Evolutionary conservation across 2,329 filamentous ascomycete species (phyloP), one percentile per base, ranked within the genome.

Genomic region (Hypoxylon sp.): DNA sequence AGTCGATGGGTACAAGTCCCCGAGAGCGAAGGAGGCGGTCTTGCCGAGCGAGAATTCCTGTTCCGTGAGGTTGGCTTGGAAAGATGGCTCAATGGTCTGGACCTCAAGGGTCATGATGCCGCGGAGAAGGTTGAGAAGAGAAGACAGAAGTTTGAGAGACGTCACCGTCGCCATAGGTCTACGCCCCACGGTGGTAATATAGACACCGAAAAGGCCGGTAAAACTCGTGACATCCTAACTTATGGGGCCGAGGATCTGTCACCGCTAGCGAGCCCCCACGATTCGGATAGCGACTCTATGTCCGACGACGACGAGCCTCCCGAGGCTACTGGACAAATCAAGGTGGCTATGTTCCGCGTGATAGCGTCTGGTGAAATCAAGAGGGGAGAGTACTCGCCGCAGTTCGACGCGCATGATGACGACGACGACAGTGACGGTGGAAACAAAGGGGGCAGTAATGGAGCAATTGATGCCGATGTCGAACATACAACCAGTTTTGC

Each of bases 401-500:
- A 98, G 74, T 98, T 98, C 68, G 94, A 97, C 76, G 94, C 94
- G 2, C 93, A 98, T 72, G 95, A 98, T 73, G 94, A 97, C 67
- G 94, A 97, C 65, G 93, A 97, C 58, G 89, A 91, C 56, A 77
- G 76, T 26, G 81, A 84, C 17, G 77, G 78, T 57, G 78, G 84
- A 26, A 79, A 80, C 48, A 83, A 85, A 60, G 80, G 81, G 26
- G 84, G 82, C 6, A 85, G 82, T 52, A 87, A 84, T 39, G 83
- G 83, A 13, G 83, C 84, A 26, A 87, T 91, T 63, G 91, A 94
- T 71, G 91, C 88, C 41, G 93, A 97, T 73, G 87, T 97, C 59
- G 95, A 98, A 79, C 95, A 99, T 76, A 98, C 95, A 1, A 98
- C 95, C 6, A 97, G 94, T 75, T 98, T 98, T 78, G 94, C 94